Percentiles rank a stretch among this genome's conserved stretches.
Evolutionary conservation across 306 rosid species (phyloP).

Genomic region (Gynostemma pentaphyllum): DNA sequence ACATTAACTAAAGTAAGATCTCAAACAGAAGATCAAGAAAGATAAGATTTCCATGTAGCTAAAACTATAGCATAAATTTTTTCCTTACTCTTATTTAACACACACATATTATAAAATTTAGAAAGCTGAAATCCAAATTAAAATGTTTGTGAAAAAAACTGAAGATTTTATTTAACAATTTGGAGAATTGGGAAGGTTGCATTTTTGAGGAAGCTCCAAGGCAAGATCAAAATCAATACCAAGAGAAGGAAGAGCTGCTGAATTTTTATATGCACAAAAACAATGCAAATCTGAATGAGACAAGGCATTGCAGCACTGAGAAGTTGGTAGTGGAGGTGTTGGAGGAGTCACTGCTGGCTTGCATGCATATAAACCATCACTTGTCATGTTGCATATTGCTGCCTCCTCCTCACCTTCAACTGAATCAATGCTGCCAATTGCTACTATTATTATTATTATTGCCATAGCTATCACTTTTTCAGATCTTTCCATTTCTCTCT

Average conservation of each 20-base stretch:
- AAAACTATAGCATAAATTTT: no score
- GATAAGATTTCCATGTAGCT: no score
- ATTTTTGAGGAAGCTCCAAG: conserved; percentile 37
- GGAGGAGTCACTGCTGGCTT: conserved; percentile 39
- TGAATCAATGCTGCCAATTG: no score
- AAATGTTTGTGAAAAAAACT: background rate
- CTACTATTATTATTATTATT: background rate
- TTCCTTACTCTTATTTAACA: no score
- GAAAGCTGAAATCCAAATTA: no score
- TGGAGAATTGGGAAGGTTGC: conserved; percentile 39
- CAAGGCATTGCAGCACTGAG: conserved; percentile 27
- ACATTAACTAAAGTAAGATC: no score
- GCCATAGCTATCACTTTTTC: background rate
- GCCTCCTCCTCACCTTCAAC: conserved; percentile 17
- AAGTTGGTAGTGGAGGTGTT: conserved; percentile 25
- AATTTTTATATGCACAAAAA: conserved; percentile 41
- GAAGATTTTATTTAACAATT: conserved; percentile 19
- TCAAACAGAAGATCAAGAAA: no score
- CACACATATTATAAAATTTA: no score
- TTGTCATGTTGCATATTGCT: conserved; percentile 36
- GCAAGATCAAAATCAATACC: conserved; percentile 54
- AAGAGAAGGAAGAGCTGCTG: conserved; percentile 37
- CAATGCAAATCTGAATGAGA: conserved; percentile 33
- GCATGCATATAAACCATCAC: conserved; percentile 26
- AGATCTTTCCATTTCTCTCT: background rate